A percentile compares a stretch with the other conserved stretches of the same genome.
Conservation (phyloP, 2,329 filamentous ascomycete species). For the Pseudogymnoascus sp. region DNA sequence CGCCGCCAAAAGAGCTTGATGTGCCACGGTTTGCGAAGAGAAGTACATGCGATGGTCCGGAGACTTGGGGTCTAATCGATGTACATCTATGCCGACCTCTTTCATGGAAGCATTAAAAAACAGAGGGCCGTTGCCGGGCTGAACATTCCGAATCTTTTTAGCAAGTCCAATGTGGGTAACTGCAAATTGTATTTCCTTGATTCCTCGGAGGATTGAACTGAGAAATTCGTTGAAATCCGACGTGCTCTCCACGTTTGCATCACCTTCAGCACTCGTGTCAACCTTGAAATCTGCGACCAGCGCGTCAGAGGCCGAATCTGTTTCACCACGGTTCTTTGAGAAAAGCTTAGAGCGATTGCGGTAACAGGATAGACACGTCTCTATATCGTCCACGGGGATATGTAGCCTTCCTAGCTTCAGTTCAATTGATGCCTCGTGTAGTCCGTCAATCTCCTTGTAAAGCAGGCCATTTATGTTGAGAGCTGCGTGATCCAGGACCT, state of each 20-base stretch:
- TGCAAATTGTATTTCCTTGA: slow-evolving; percentile 94
- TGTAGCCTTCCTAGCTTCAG: slow-evolving; percentile 87
- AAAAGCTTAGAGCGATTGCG: slow-evolving; percentile 23
- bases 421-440: slow-evolving; percentile 82
- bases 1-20: slow-evolving; percentile 86
- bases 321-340: neutral
- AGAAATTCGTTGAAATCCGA: slow-evolving; percentile 90
- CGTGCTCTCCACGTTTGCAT: slow-evolving; percentile 64
- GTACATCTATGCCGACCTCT: slow-evolving; percentile 86
- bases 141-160: slow-evolving; percentile 63
- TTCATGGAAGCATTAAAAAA: slow-evolving; percentile 88
- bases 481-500: slow-evolving; percentile 79
- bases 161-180: slow-evolving; percentile 84
- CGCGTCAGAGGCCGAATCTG: slow-evolving; percentile 38
- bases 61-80: slow-evolving; percentile 83
- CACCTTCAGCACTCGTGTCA: slow-evolving; percentile 48
- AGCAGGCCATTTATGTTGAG: slow-evolving; percentile 88
- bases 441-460: slow-evolving; percentile 73
- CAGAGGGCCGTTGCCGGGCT: slow-evolving; percentile 59
- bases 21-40: slow-evolving; percentile 80
- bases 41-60: slow-evolving; percentile 99
- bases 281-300: slow-evolving; percentile 66
- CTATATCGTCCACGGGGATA: slow-evolving; percentile 80
- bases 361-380: slow-evolving; percentile 45
- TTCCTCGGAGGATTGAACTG: slow-evolving; percentile 79